A percentile compares a stretch with the other conserved stretches of the same genome.
phyloP scores from a whole-genome alignment of 2,329 filamentous ascomycete species.

The Cercospora canescens region DNA sequence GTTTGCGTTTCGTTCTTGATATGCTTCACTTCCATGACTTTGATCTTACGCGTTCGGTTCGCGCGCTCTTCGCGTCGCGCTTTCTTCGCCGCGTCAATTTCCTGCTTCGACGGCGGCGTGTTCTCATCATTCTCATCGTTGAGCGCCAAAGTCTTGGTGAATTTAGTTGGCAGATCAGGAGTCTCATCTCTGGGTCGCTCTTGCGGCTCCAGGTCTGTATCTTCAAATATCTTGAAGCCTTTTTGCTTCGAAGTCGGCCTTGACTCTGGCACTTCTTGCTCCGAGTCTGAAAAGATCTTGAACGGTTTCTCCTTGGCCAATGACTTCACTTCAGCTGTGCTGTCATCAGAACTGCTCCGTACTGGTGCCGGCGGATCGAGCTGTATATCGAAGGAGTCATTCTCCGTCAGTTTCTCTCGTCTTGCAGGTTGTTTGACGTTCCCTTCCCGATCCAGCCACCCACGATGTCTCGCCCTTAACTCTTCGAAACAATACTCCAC shows the following conservation, averaged over 20 bases:
- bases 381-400: conserved; percentile 25
- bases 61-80: conserved; percentile 50
- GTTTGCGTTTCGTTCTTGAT: conserved; percentile 80
- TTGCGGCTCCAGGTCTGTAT: conserved; percentile 23
- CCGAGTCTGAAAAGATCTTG: conserved; percentile 5
- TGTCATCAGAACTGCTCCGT: not conserved
- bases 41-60: conserved; percentile 60
- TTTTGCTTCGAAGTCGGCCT: conserved; percentile 28
- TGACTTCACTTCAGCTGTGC: not conserved
- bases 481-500: conserved; percentile 91
- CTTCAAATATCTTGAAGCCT: conserved; percentile 38
- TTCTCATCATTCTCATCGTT: conserved; percentile 52
- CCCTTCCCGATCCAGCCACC: conserved; percentile 62
- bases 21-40: conserved; percentile 75
- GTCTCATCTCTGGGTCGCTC: conserved; percentile 2
- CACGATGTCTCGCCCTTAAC: conserved; percentile 74
- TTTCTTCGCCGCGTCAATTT: conserved; percentile 47
- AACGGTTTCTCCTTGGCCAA: conserved; percentile 9
- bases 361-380: conserved; percentile 15
- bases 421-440: conserved; percentile 30
- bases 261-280: conserved; percentile 7
- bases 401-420: conserved; percentile 8
- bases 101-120: conserved; percentile 38
- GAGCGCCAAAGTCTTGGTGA: conserved; percentile 34
- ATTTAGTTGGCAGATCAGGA: conserved; percentile 27